These are phyloP conservation scores for Elaeis guineensis DNA, from an alignment of 176 grass and related monocot species.

Conservation along the genomic window DNA sequence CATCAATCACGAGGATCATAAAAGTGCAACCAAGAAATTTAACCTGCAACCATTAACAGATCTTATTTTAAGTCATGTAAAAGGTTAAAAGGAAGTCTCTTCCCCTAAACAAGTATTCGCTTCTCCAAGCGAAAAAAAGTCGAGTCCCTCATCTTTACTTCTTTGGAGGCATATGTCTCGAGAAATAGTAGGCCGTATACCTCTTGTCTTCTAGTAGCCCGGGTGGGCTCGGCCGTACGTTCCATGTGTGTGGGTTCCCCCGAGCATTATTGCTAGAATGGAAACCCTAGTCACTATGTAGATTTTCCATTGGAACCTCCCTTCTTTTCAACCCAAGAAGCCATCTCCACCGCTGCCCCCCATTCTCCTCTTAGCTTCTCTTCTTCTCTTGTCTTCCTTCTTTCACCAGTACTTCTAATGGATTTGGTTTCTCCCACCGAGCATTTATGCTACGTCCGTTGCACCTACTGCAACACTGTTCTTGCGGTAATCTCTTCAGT, in stretches of 20 bases:
- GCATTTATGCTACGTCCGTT: constrained; percentile 82
- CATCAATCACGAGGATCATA: too few relatives aligned
- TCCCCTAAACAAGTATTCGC: too few relatives aligned
- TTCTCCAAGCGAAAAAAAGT: too few relatives aligned
- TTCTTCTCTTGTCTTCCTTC: neutral
- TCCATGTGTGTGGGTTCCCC: constrained; percentile 31
- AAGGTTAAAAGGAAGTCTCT: too few relatives aligned
- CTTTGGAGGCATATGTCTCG: too few relatives aligned
- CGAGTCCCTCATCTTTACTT: too few relatives aligned
- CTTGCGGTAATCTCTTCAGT: constrained; percentile 83
- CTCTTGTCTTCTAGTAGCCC: neutral
- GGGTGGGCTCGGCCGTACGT: constrained; percentile 44
- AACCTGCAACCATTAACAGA: too few relatives aligned
- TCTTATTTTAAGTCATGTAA: too few relatives aligned
- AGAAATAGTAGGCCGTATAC: too few relatives aligned
- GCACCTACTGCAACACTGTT: constrained; percentile 86
- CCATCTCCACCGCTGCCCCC: neutral
- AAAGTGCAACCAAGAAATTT: too few relatives aligned
- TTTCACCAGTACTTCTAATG: constrained; percentile 26
- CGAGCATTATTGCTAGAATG: constrained; percentile 65
- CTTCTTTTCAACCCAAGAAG: neutral
- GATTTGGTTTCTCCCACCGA: constrained; percentile 69
- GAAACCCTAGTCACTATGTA: constrained; percentile 64
- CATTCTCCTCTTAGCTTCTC: constrained; percentile 1
- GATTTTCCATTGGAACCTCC: constrained; percentile 41